A percentile compares a stretch with the other conserved stretches of the same genome.
Conservation (phyloP, 2,329 filamentous ascomycete species). For the Pezicula carpinea region DNA sequence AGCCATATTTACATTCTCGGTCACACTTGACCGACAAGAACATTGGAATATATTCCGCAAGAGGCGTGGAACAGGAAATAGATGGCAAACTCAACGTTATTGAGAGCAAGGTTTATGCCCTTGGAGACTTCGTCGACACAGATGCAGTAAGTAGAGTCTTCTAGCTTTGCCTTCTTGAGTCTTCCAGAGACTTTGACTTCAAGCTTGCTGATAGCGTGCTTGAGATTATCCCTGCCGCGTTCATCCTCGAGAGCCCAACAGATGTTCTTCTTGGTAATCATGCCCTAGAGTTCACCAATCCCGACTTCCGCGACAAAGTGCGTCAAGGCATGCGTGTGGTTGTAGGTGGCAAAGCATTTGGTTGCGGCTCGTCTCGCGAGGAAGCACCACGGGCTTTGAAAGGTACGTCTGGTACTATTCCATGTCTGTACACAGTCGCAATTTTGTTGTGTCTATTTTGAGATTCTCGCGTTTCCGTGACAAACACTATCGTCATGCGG, state of each 20-base stretch:
- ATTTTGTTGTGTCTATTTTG: background rate
- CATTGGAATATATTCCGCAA: slow-evolving; percentile 6
- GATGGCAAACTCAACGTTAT: slow-evolving; percentile 15
- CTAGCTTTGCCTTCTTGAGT: background rate
- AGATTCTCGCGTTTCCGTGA: background rate
- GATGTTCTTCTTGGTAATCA: slow-evolving; percentile 33
- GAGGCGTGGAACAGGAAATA: slow-evolving; percentile 12
- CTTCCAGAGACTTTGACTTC: background rate
- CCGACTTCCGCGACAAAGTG: slow-evolving; percentile 34
- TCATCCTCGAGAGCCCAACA: slow-evolving; percentile 26
- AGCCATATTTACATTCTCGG: background rate
- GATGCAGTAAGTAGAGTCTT: slow-evolving; percentile 29
- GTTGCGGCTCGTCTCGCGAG: slow-evolving; percentile 40
- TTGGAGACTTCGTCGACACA: slow-evolving; percentile 43
- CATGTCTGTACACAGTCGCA: background rate
- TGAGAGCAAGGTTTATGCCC: slow-evolving; percentile 31
- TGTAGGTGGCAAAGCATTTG: slow-evolving; percentile 41
- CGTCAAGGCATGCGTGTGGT: slow-evolving; percentile 34
- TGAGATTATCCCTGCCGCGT: slow-evolving; percentile 37
- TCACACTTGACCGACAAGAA: slow-evolving; percentile 8
- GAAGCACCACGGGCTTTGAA: slow-evolving; percentile 37
- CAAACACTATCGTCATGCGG: background rate
- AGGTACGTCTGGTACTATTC: slow-evolving; percentile 13
- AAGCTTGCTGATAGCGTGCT: background rate
- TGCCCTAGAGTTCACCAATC: slow-evolving; percentile 36